Percentiles rank a stretch among this genome's conserved stretches.
These are phyloP conservation scores for Penicillium subrubescens DNA, from an alignment of 495 filamentous ascomycete genomes.

Conservation along the genomic window DNA sequence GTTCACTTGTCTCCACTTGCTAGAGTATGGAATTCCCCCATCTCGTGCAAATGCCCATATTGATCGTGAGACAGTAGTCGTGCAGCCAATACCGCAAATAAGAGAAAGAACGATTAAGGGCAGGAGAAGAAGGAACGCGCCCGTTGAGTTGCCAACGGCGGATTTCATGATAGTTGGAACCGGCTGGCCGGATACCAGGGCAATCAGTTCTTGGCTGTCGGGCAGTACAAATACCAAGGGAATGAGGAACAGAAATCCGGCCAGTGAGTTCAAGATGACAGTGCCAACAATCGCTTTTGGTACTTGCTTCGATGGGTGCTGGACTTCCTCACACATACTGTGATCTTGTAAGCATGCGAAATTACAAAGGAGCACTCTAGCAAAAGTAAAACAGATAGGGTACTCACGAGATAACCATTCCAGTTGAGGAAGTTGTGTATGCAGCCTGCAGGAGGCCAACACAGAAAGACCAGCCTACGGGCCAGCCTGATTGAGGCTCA, in stretches of 20 bases:
- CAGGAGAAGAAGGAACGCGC: constrained; percentile 66
- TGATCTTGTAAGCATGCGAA: constrained; percentile 12
- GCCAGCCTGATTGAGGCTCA: constrained; percentile 56
- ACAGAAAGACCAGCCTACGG: constrained; percentile 59
- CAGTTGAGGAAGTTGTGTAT: constrained; percentile 56
- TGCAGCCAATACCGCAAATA: constrained; percentile 62
- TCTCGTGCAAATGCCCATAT: constrained; percentile 63
- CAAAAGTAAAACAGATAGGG: background rate
- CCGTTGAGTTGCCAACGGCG: constrained; percentile 31
- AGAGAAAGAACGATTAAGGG: constrained; percentile 66
- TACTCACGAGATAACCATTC: constrained; percentile 34
- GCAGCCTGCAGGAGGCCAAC: constrained; percentile 58
- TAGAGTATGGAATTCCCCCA: constrained; percentile 59
- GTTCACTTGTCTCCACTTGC: constrained; percentile 57
- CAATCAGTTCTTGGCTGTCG: constrained; percentile 50
- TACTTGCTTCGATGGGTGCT: constrained; percentile 58
- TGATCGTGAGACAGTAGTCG: constrained; percentile 68
- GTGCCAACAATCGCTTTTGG: constrained; percentile 67
- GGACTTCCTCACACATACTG: constrained; percentile 64
- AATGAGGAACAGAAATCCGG: constrained; percentile 65
- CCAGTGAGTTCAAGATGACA: constrained; percentile 61
- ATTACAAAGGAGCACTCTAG: background rate
- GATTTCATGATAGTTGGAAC: constrained; percentile 22
- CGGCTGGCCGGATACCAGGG: constrained; percentile 54
- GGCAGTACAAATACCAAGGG: constrained; percentile 63